Percentiles rank a stretch among this genome's conserved stretches.
These are phyloP conservation scores for Lentinus polychrous DNA, from an alignment of 1,284 basidiomycete species.

Conservation along the genomic window DNA sequence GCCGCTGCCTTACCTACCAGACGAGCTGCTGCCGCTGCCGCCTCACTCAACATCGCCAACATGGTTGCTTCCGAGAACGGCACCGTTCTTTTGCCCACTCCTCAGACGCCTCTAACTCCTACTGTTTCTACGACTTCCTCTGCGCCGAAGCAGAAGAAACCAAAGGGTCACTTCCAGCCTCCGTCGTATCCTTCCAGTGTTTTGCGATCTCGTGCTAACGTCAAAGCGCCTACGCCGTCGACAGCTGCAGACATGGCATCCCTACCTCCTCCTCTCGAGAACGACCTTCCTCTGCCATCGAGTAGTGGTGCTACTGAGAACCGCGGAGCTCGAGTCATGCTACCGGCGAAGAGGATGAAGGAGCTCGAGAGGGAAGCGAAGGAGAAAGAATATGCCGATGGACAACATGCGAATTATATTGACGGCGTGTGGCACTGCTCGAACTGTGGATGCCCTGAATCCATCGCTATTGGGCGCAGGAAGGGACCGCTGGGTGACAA, in stretches of 20 bases:
- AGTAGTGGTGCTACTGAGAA: constrained; percentile 36
- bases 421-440: constrained; percentile 89
- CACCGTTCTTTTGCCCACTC: constrained; percentile 37
- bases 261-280: constrained; percentile 51
- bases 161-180: constrained; percentile 67
- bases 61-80: constrained; percentile 82
- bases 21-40: constrained; percentile 81
- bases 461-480: constrained; percentile 73
- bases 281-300: constrained; percentile 41
- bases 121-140: constrained; percentile 31
- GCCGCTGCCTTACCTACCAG: constrained; percentile 62
- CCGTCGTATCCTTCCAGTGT: constrained; percentile 52
- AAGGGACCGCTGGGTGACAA: constrained; percentile 90
- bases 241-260: constrained; percentile 58
- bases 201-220: constrained; percentile 50
- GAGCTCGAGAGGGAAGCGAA: constrained; percentile 75
- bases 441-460: constrained; percentile 85
- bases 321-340: constrained; percentile 35
- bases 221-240: constrained; percentile 50
- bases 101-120: constrained; percentile 38
- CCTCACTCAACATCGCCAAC: constrained; percentile 72
- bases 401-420: constrained; percentile 76
- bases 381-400: constrained; percentile 73
- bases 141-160: constrained; percentile 56
- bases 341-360: constrained; percentile 56